These are phyloP conservation scores for Colletotrichum gigasporum DNA, from an alignment of 2,329 filamentous ascomycete species.

Conservation along the genomic window DNA sequence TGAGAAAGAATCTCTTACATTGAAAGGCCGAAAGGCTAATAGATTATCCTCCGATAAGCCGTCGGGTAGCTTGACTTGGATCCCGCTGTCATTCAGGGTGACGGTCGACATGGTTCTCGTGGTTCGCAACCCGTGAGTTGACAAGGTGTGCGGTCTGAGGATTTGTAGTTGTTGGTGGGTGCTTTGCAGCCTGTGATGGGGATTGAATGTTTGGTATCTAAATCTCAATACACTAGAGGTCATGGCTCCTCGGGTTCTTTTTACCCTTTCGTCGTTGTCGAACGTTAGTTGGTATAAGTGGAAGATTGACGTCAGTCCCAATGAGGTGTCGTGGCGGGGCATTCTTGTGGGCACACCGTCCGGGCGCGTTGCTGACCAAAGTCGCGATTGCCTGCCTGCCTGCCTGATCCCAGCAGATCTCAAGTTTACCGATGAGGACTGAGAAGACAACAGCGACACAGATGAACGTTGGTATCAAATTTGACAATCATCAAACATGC, in stretches of 20 bases:
- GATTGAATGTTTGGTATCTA: not conserved
- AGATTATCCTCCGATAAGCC: slow-evolving; percentile 56
- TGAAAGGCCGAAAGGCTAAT: slow-evolving; percentile 59
- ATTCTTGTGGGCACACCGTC: not conserved
- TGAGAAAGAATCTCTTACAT: slow-evolving; percentile 40
- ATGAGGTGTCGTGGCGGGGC: not conserved
- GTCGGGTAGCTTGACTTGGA: slow-evolving; percentile 54
- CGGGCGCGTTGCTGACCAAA: not conserved
- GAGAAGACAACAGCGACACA: no score
- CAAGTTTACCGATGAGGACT: no score
- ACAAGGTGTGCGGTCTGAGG: not conserved
- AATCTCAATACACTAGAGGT: not conserved
- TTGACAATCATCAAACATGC: not conserved
- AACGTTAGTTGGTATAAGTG: slow-evolving; percentile 14
- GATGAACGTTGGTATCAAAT: not conserved
- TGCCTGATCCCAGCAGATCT: not conserved
- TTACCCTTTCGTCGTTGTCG: no score
- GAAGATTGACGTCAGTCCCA: slow-evolving; percentile 15
- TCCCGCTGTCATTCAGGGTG: slow-evolving; percentile 45
- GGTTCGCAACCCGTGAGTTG: accelerated
- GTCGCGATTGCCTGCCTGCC: not conserved
- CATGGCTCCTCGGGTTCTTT: no score
- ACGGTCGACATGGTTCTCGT: slow-evolving; percentile 50
- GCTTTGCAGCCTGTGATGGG: not conserved
- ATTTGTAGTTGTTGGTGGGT: not conserved